Base-by-base conservation (phyloP, 768 basidiomycete genomes). In the Mycena galopus region DNA sequence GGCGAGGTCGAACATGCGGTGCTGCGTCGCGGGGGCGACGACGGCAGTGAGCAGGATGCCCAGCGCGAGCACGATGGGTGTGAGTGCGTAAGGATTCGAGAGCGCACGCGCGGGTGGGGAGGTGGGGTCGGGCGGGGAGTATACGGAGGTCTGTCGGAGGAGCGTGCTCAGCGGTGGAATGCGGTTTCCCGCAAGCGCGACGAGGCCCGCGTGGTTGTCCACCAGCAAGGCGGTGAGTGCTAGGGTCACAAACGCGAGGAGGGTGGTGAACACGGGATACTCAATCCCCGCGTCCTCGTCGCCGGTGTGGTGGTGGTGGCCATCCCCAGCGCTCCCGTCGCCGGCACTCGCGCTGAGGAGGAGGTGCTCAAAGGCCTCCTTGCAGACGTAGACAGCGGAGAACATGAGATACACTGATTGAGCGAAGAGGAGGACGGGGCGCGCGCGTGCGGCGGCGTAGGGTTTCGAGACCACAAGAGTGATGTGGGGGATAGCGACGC, bases 321-420 rank as follows among this genome's bases (percentile, higher is more conserved):
- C 81, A 16, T 79, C 82, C 6, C 85, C 85, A 3, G 73, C 66
- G 23, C 88, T n/a, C n/a, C 79, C 81, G 19, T 79, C 82, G 5
- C 85, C 85, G 3, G 73, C 66, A n/a, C 88, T 90, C 9, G 89
- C 88, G 57, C 91, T 91, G 51, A 98, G 86, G 19, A 99, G 80
- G 47, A 98, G 81, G 82, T 97, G 96, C 82, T 99, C 97, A 5
- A 99, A 87, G 0, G 96, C 94, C 86, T 99, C 98, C 79, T 99
- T 99, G 77, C 96, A 96, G 21, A 99, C 93, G 83, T 99, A 99
- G 3, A 98, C 93, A 0, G 95, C 91, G 0, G 96, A 91, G 79
- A 99, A 99, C 85, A 97, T 91, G 67, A 99, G 86, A 81, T 98
- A 99, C 16, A 99, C 94, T 12, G 91, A 90, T 77, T 98, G 97